A percentile compares a stretch with the other conserved stretches of the same genome.
These are phyloP conservation scores for Zea mays DNA, from an alignment of 176 grass and related monocot genomes.

Conservation along the genomic window DNA sequence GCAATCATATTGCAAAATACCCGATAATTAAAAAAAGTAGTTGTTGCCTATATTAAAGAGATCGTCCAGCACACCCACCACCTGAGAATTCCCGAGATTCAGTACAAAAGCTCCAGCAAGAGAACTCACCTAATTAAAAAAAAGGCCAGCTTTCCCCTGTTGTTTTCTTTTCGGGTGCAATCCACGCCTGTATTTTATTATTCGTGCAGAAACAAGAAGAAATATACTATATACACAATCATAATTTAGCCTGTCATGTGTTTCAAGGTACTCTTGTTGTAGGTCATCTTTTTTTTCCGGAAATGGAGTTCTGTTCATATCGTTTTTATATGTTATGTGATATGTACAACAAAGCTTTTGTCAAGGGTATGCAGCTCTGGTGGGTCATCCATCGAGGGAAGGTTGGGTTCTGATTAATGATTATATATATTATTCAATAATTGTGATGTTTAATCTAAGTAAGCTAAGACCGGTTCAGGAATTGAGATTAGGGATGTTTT, in stretches of 20 bases:
- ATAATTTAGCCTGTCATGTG: no score
- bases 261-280: no score
- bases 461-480: slow-evolving; percentile 14
- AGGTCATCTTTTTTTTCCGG: no score
- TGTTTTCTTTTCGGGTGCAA: neutral
- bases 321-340: neutral
- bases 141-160: slow-evolving; percentile 8
- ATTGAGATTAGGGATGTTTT: slow-evolving; percentile 31
- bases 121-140: slow-evolving; percentile 19
- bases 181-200: slow-evolving; percentile 7
- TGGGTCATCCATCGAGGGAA: slow-evolving; percentile 30
- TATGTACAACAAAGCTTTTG: neutral
- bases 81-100: neutral
- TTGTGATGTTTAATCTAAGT: slow-evolving; percentile 52
- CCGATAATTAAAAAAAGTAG: neutral
- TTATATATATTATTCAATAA: slow-evolving; percentile 35
- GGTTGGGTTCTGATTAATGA: slow-evolving; percentile 21
- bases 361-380: slow-evolving; percentile 14
- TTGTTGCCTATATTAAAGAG: slow-evolving; percentile 6
- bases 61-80: slow-evolving; percentile 6
- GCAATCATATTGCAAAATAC: slow-evolving; percentile 36
- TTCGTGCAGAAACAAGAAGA: slow-evolving; percentile 13
- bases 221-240: neutral
- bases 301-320: no score
- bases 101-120: slow-evolving; percentile 4